phyloP scores from a whole-genome alignment of 768 basidiomycete genomes.

The Amanita pseudoporphyria region DNA sequence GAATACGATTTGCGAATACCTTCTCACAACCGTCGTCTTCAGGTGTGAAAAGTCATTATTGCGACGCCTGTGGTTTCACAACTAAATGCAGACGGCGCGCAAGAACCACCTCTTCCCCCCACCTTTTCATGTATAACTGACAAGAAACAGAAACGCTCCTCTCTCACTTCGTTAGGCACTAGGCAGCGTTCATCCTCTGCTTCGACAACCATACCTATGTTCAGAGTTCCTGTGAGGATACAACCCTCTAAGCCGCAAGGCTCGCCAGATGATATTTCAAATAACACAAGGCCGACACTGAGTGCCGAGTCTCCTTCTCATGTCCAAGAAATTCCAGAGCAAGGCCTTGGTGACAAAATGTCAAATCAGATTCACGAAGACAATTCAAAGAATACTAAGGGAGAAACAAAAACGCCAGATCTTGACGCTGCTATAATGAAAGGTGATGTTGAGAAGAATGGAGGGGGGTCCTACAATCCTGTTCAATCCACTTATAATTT shows the following conservation, averaged over 20 bases:
- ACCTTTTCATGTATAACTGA: neutral
- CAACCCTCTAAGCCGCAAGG: neutral
- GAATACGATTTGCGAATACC: slow-evolving; percentile 21
- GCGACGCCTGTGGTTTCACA: neutral
- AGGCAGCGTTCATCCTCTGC: neutral
- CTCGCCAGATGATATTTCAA: neutral
- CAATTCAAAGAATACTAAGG: neutral
- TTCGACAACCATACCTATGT: neutral
- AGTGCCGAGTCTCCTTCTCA: neutral
- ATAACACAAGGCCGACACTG: neutral
- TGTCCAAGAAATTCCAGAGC: neutral
- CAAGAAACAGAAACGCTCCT: neutral
- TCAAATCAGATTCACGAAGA: neutral
- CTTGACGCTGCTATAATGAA: neutral
- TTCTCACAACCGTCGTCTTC: slow-evolving; percentile 6
- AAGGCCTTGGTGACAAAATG: neutral
- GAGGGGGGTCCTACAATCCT: neutral
- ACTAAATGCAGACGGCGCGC: neutral
- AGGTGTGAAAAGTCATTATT: neutral
- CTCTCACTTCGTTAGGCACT: neutral
- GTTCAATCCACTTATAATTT: neutral
- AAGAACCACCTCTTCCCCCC: neutral
- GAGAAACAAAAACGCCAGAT: neutral
- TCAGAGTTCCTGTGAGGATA: neutral
- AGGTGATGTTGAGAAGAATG: neutral